Evolutionary conservation across 2,329 filamentous ascomycete genomes (phyloP).

Genomic region (Elsinoe batatas): DNA sequence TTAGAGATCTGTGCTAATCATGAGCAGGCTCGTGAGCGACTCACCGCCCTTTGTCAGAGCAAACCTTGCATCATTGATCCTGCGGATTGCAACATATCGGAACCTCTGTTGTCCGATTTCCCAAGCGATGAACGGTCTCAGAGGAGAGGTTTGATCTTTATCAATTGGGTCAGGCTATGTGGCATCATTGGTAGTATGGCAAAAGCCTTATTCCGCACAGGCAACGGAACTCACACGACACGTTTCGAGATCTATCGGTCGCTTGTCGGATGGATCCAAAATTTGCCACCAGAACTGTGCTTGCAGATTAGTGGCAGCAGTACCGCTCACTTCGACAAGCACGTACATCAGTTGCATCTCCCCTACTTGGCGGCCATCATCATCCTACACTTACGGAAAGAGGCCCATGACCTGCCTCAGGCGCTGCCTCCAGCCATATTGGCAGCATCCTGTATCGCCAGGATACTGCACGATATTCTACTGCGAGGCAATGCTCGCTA

Average conservation of each 20-base stretch:
- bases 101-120: not conserved
- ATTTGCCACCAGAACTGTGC: not conserved
- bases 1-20: too few species aligned
- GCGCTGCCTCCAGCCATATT: constrained; percentile 1
- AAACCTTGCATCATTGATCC: constrained; percentile 4
- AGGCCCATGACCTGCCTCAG: not conserved
- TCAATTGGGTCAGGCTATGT: not conserved
- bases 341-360: constrained; percentile 1
- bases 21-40: not conserved
- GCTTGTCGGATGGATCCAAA: not conserved
- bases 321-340: not conserved
- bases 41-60: not conserved
- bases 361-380: not conserved
- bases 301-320: not conserved
- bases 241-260: not conserved
- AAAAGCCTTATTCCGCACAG: not conserved
- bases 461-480: not conserved
- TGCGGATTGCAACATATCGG: not conserved
- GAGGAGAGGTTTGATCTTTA: not conserved
- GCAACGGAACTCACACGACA: not conserved
- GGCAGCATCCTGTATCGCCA: not conserved
- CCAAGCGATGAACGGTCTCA: not conserved
- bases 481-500: not conserved
- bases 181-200: not conserved
- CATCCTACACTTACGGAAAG: not conserved